Conservation (phyloP, 257 asterid genomes). For the Thymus quinquecostatus region DNA sequence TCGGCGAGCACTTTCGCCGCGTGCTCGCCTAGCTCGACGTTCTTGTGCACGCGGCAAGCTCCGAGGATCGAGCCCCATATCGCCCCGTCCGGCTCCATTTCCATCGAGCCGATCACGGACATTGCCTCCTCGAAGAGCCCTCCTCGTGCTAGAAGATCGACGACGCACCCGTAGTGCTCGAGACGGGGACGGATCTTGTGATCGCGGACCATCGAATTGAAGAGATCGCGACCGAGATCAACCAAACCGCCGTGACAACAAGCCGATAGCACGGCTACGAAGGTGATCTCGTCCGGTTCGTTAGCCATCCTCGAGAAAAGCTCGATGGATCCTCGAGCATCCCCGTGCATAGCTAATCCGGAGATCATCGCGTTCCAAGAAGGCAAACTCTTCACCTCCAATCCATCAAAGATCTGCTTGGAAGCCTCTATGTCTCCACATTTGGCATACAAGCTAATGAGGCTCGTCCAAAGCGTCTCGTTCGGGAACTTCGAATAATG, state of each 20-base stretch:
- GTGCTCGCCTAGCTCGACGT: slow-evolving; percentile 42
- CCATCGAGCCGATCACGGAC: slow-evolving; percentile 40
- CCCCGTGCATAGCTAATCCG: slow-evolving; percentile 55
- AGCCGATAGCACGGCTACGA: slow-evolving; percentile 46
- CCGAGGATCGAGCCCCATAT: slow-evolving; percentile 57
- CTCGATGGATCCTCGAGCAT: slow-evolving; percentile 36
- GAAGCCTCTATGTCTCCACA: slow-evolving; percentile 51
- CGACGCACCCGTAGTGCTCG: slow-evolving; percentile 52
- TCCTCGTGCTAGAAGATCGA: slow-evolving; percentile 45
- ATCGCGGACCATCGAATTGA: slow-evolving; percentile 41
- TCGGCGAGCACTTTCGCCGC: slow-evolving; percentile 36
- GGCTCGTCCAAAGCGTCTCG: slow-evolving; percentile 50
- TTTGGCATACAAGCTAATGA: slow-evolving; percentile 52
- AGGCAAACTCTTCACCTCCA: slow-evolving; percentile 36
- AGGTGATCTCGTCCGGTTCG: slow-evolving; percentile 49
- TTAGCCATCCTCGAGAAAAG: slow-evolving; percentile 42
- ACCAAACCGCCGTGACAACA: slow-evolving; percentile 51
- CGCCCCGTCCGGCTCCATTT: slow-evolving; percentile 44
- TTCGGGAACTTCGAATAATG: slow-evolving; percentile 41
- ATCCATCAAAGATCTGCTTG: slow-evolving; percentile 35
- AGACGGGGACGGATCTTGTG: slow-evolving; percentile 39
- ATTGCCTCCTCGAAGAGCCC: slow-evolving; percentile 50
- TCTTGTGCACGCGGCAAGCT: slow-evolving; percentile 45
- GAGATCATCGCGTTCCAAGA: slow-evolving; percentile 56
- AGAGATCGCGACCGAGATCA: slow-evolving; percentile 40